Percentiles rank a stretch among this genome's conserved stretches.
Evolutionary conservation across 2,329 filamentous ascomycete genomes (phyloP).

Genomic region (Cladosporium sp.): DNA sequence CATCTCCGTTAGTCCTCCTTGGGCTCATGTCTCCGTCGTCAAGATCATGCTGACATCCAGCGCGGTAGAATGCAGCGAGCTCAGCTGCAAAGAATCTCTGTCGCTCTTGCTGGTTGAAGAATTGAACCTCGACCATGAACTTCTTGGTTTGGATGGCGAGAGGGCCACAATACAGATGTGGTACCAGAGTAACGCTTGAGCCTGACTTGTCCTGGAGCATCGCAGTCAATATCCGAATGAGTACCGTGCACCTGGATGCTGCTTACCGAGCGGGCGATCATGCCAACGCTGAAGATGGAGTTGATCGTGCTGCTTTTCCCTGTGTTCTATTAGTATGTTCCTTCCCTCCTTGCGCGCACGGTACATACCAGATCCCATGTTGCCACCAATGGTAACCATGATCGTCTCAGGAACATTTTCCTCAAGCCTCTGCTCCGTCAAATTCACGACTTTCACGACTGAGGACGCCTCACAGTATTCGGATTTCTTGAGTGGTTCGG

Average conservation of each 20-base stretch:
- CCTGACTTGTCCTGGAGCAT: constrained; percentile 14
- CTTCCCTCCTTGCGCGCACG: background rate
- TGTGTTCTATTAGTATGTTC: background rate
- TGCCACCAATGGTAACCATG: constrained; percentile 22
- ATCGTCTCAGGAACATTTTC: background rate
- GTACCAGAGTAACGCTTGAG: constrained; percentile 25
- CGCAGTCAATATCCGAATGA: background rate
- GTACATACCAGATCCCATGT: constrained; percentile 24
- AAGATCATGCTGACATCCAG: constrained; percentile 1
- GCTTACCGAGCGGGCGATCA: constrained; percentile 25
- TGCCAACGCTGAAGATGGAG: constrained; percentile 25
- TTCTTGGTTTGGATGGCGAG: constrained; percentile 21
- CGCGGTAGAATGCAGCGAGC: constrained; percentile 20
- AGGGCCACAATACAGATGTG: constrained; percentile 21
- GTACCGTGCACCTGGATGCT: too few species aligned
- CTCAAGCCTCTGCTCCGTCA: background rate
- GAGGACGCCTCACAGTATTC: background rate
- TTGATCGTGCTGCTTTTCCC: constrained; percentile 29
- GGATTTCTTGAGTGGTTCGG: background rate
- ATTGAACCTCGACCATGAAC: constrained; percentile 25
- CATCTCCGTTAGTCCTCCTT: background rate
- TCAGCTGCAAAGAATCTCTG: constrained; percentile 16
- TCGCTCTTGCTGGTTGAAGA: constrained; percentile 21
- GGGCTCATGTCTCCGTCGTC: constrained; percentile 5
- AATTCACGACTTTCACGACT: background rate